Evolutionary conservation across 345 rosid species (phyloP).

Genomic region (Citrus unshiu): DNA sequence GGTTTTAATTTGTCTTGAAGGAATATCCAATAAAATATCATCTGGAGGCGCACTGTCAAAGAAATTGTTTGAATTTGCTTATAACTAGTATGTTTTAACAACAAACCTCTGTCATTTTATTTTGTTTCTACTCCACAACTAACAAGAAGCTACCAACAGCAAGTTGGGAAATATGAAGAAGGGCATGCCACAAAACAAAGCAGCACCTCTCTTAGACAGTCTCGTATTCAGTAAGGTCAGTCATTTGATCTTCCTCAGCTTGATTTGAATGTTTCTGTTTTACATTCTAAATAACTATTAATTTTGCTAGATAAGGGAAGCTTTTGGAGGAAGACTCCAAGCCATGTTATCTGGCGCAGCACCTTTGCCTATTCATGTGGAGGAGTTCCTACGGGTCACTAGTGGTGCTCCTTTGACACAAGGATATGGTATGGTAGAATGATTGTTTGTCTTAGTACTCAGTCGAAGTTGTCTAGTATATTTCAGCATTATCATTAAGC

Average conservation of each 20-base stretch:
- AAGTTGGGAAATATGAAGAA: constrained; percentile 66
- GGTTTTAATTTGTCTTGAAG: constrained; percentile 36
- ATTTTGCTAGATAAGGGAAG: constrained; percentile 57
- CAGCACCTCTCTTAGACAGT: constrained; percentile 78
- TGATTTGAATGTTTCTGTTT: background rate
- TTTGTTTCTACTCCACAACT: constrained; percentile 3
- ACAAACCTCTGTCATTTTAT: background rate
- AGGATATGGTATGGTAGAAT: constrained; percentile 69
- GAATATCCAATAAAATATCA: constrained; percentile 59
- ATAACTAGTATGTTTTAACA: constrained; percentile 64
- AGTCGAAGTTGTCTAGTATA: background rate
- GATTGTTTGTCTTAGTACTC: background rate
- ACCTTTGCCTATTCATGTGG: constrained; percentile 84
- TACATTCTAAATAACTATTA: constrained; percentile 5
- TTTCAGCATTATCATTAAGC: background rate
- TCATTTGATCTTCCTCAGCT: background rate
- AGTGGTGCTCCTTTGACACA: constrained; percentile 79
- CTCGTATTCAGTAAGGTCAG: constrained; percentile 78
- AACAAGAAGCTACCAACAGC: constrained; percentile 41
- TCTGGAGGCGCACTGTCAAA: constrained; percentile 62
- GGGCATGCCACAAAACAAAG: constrained; percentile 78
- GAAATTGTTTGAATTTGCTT: constrained; percentile 68
- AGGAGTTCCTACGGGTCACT: constrained; percentile 82
- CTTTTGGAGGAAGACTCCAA: constrained; percentile 79
- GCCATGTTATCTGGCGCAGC: constrained; percentile 90